Conservation (phyloP, 257 asterid species). For the Nicotiana benthamiana region DNA sequence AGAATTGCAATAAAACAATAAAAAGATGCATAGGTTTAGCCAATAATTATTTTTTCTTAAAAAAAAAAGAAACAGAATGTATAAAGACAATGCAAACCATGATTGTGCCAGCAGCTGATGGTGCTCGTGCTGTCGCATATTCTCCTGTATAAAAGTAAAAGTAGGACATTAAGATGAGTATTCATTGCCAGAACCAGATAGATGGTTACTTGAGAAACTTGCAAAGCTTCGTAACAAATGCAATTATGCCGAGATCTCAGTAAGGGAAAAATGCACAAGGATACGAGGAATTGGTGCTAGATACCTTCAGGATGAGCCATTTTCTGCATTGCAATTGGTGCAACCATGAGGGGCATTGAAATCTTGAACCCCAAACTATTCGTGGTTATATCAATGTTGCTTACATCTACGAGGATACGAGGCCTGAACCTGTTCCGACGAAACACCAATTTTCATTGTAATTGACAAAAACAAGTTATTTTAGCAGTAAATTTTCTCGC, state of each 20-base stretch:
- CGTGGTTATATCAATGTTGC: conserved; percentile 12
- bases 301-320: conserved; percentile 97
- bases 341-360: conserved; percentile 91
- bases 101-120: conserved; percentile 88
- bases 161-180: no score
- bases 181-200: no score
- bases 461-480: no score
- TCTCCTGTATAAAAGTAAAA: conserved; percentile 49
- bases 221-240: no score
- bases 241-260: no score
- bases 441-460: no score
- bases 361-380: conserved; percentile 76
- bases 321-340: conserved; percentile 86
- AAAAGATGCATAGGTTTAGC: no score
- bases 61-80: neutral
- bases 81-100: conserved; percentile 37
- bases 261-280: no score
- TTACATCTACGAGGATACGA: no score
- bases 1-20: neutral
- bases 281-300: neutral
- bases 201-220: no score
- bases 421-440: neutral
- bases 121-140: conserved; percentile 93
- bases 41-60: neutral
- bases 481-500: conserved; percentile 61